Evolutionary conservation across 768 basidiomycete species (phyloP).

Genomic region (Amanita thiersii): DNA sequence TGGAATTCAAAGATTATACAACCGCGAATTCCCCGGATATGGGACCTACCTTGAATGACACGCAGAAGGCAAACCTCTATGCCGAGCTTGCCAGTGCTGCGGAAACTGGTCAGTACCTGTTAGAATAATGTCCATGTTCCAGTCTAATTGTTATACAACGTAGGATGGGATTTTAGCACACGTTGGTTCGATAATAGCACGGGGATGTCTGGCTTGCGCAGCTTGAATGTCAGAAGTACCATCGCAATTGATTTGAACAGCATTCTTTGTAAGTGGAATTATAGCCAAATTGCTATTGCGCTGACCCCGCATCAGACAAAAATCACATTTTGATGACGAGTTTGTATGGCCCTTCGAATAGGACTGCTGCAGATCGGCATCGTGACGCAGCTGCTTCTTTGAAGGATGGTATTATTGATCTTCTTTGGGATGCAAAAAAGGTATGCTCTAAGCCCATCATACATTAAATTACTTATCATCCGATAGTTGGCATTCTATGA

Average conservation of each 20-base stretch:
- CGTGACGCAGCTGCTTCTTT: constrained; percentile 45
- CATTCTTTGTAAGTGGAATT: constrained; percentile 57
- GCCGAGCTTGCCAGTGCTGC: constrained; percentile 85
- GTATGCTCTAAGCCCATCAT: constrained; percentile 15
- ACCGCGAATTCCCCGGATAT: constrained; percentile 64
- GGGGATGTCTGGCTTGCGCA: constrained; percentile 50
- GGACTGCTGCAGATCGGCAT: constrained; percentile 39
- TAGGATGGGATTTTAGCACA: constrained; percentile 46
- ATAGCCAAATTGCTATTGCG: too few species aligned
- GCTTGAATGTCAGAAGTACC: constrained; percentile 60
- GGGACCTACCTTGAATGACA: constrained; percentile 48
- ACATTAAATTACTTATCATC: neutral
- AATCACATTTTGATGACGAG: constrained; percentile 51
- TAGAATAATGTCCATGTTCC: neutral
- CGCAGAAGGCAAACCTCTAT: constrained; percentile 59
- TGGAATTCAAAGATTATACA: constrained; percentile 50
- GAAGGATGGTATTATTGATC: constrained; percentile 70
- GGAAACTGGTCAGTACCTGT: constrained; percentile 50
- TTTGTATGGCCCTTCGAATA: constrained; percentile 47
- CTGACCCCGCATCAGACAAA: constrained; percentile 36
- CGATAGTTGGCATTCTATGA: constrained; percentile 78
- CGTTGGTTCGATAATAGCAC: constrained; percentile 34
- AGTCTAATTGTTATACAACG: neutral
- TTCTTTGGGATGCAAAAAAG: constrained; percentile 76
- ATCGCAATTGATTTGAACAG: constrained; percentile 79